These are phyloP conservation scores for Cytidiella melzeri DNA, from an alignment of 768 basidiomycete species.

Conservation along the genomic window DNA sequence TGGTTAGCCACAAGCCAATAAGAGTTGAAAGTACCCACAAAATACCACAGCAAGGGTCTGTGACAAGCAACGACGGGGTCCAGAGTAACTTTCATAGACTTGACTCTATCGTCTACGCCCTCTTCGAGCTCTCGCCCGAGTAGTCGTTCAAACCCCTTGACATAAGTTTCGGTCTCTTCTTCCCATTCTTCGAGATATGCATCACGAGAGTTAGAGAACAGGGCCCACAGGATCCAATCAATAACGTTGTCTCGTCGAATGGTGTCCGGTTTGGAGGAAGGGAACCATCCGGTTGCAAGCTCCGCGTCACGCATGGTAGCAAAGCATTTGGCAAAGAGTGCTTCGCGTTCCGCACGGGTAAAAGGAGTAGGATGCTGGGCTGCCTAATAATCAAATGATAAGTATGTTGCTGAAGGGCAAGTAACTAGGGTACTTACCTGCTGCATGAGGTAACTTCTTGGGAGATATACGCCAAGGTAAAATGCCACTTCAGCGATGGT, in stretches of 20 bases:
- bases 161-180: constrained; percentile 47
- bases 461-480: constrained; percentile 43
- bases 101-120: constrained; percentile 33
- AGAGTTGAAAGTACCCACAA: constrained; percentile 43
- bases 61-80: constrained; percentile 53
- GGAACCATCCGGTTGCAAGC: constrained; percentile 50
- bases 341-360: constrained; percentile 36
- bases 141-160: constrained; percentile 32
- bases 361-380: constrained; percentile 32
- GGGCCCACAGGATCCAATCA: constrained; percentile 61
- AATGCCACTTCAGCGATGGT: constrained; percentile 43
- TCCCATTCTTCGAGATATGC: constrained; percentile 33
- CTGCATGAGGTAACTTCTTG: constrained; percentile 41
- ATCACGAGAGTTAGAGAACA: constrained; percentile 41
- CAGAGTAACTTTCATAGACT: constrained; percentile 45
- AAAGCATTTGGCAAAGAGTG: constrained; percentile 45
- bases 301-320: constrained; percentile 20
- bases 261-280: constrained; percentile 20
- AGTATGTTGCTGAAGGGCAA: too few relatives aligned
- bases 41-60: constrained; percentile 61
- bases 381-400: too few relatives aligned
- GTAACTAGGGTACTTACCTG: constrained; percentile 42
- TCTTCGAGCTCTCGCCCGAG: constrained; percentile 35
- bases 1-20: too few relatives aligned
- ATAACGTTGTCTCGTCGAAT: constrained; percentile 42